These are phyloP conservation scores for Tirmania nivea DNA, from an alignment of 495 filamentous ascomycete genomes.

Conservation along the genomic window DNA sequence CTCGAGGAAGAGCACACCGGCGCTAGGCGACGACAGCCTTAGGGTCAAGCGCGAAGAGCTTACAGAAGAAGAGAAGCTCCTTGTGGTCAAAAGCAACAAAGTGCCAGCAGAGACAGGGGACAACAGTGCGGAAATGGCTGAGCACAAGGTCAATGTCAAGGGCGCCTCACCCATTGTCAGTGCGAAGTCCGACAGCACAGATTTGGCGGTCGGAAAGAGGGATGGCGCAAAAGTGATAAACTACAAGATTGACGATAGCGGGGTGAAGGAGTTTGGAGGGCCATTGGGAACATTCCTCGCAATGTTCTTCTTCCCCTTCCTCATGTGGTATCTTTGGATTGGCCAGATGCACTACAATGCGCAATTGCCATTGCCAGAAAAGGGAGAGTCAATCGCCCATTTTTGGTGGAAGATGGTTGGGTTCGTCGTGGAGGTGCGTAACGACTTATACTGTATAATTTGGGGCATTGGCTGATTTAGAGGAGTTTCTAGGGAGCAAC, in stretches of 20 bases:
- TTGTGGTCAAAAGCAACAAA: conserved; percentile 4
- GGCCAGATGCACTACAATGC: conserved; percentile 80
- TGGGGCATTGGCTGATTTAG: background rate
- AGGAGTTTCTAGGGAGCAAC: conserved; percentile 36
- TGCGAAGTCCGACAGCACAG: conserved; percentile 8
- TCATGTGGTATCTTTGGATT: conserved; percentile 99
- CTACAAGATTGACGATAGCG: conserved; percentile 57
- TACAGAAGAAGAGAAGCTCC: background rate
- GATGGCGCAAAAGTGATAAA: conserved; percentile 35
- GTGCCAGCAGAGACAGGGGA: conserved; percentile 10
- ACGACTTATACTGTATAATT: background rate
- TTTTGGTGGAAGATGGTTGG: conserved; percentile 45
- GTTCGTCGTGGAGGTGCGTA: background rate
- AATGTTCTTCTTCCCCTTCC: conserved; percentile 76
- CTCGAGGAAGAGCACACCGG: conserved; percentile 27
- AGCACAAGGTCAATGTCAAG: conserved; percentile 3
- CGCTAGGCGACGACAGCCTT: conserved; percentile 21
- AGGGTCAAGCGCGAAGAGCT: conserved; percentile 1
- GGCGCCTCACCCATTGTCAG: background rate
- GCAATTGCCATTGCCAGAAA: conserved; percentile 44
- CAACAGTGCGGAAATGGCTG: conserved; percentile 10
- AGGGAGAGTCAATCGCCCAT: conserved; percentile 40
- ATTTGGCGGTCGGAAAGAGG: conserved; percentile 42
- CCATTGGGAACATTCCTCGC: conserved; percentile 50
- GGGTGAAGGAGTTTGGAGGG: conserved; percentile 76